These are phyloP conservation scores for Alternaria sp. DNA, from an alignment of 2,329 filamentous ascomycete species.

Conservation along the genomic window DNA sequence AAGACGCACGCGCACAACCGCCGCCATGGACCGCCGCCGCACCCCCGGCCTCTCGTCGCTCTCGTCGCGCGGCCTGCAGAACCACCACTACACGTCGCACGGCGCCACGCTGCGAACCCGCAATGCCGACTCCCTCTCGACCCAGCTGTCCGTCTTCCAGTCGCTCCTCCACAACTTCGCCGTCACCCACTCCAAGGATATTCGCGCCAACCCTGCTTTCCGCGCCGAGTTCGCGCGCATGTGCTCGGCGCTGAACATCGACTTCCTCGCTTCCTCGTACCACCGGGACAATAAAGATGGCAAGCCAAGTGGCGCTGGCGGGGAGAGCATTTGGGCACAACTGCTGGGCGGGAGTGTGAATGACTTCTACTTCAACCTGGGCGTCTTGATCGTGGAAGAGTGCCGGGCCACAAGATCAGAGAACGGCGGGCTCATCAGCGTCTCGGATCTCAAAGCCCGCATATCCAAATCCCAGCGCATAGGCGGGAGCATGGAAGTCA, in stretches of 20 bases:
- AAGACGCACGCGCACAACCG: background rate
- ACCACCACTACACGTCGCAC: constrained; percentile 88
- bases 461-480: constrained; percentile 73
- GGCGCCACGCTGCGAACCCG: constrained; percentile 83
- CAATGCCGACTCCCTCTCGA: constrained; percentile 85
- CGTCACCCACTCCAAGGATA: constrained; percentile 91
- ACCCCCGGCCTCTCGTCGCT: constrained; percentile 84
- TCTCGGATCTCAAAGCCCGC: constrained; percentile 78
- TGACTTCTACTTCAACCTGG: constrained; percentile 98
- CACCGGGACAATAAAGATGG: constrained; percentile 57
- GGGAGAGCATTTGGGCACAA: constrained; percentile 86
- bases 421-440: constrained; percentile 89
- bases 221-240: constrained; percentile 97
- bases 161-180: constrained; percentile 94
- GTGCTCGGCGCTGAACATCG: constrained; percentile 96
- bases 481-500: constrained; percentile 74
- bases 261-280: constrained; percentile 73
- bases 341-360: constrained; percentile 90
- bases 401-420: constrained; percentile 85
- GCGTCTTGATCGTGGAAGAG: constrained; percentile 92
- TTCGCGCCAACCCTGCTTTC: constrained; percentile 92
- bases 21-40: constrained; percentile 63
- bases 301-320: constrained; percentile 57
- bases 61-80: constrained; percentile 68
- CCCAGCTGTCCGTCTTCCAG: constrained; percentile 94